Evolutionary conservation across 306 rosid genomes (phyloP), one percentile per base, ranked within the genome.

Genomic region (Alnus glutinosa): DNA sequence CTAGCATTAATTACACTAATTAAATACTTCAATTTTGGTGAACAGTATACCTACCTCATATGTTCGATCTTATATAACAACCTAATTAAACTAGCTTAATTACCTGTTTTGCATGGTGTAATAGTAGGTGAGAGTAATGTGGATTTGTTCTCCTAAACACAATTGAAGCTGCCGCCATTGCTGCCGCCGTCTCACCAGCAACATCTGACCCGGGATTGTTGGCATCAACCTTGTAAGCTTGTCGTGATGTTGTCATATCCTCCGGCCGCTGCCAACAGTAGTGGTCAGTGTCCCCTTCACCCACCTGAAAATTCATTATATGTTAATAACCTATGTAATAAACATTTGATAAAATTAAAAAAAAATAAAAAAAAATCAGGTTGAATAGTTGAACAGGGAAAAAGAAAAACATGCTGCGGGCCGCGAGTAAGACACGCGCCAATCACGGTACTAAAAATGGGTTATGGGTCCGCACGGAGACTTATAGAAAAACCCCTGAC

Each of bases 211-310:
- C 98, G 3, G 96, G 94, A 34, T 87, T 85, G 55, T 83, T 73
- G 39, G 52, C 80, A 19, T 94, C 92, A 2, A 94, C 71, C 85
- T 83, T 90, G 71, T 84, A 92, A 52, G 97, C 94, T 63, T 75
- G 89, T 4, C 98, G 91, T 0, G 98, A 89, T 0, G 98, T 94
- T 0, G 92, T 89, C 97, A 92, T 94, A 62, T 94, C 98, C 77
- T 94, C 96, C 18, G 98, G 91, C 67, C 98, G 85, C 79, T 94
- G 97, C 98, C 98, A 94, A 73, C 98, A 94, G 62, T 90, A 94
- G 85, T 94, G 98, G 76, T 92, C 98, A 0, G 94, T 89, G n/a
- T 70, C 71, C 1, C 97, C 98, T 3, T 93, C 97, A 5, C 98
- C 98, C 70, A 91, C 98, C 98, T 91, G 73, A 39, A 77, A 44